Evolutionary conservation across 2,329 filamentous ascomycete genomes (phyloP), one percentile per base, ranked within the genome.

Genomic region (Rachicladosporium sp.): DNA sequence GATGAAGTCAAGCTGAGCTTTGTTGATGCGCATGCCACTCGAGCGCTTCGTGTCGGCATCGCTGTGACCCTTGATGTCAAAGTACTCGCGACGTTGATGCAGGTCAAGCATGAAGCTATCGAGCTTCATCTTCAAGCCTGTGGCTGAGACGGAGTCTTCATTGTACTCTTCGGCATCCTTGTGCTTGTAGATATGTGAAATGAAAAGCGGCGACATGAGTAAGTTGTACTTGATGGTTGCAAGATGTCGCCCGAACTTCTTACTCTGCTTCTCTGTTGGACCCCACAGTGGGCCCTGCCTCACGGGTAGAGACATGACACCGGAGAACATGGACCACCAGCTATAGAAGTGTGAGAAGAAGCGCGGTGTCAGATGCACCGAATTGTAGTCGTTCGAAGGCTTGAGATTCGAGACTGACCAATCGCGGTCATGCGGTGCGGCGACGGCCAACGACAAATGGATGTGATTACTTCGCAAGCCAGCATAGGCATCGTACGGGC

Each of bases 161-260:
- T 75, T 71, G 54, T 85, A 83, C 44, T 94, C 87, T 55, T 95
- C 89, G 0, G 78, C 78, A 54, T 98, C 91, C 58, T 95, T 95
- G 66, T 98, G 91, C 61, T 95, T 96, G 67, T 98, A 98, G 27
- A 98, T 87, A 53, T 98, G 91, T 50, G 88, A 93, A 46, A 98
- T 75, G 60, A 93, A 98, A 2, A 98, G 66, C 0, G 91, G 91
- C 2, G 91, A 93, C 10, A 98, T 69, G 3, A 96, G 71, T 13
- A 98, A 66, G 46, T 89, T 95, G 65, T 96, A 96, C 67, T 98
- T 98, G 68, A 98, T 88, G 6, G 93, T 98, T n/a, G 87, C 89
- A 45, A 98, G 68, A 62, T 98, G 93, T 36, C 91, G 77, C 10
- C 89, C 89, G 58, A 98, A 98, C 59, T 98, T 98, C 66, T 98